Percentiles rank a stretch among this genome's conserved stretches.
phyloP scores from a whole-genome alignment of 768 basidiomycete genomes.

The Amanita inopinata region DNA sequence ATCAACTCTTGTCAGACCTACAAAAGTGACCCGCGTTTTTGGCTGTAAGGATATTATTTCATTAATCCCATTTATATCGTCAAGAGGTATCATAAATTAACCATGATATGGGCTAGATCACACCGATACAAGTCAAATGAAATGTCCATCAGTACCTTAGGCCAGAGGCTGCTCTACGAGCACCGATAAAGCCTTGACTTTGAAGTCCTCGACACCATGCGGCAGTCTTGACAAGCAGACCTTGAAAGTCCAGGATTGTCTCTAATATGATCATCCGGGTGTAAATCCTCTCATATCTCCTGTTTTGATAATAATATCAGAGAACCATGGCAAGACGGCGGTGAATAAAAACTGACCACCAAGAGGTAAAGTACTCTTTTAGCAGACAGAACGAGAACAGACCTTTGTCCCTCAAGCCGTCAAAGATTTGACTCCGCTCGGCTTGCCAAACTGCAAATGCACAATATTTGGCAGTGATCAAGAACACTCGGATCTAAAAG shows the following conservation, averaged over 20 bases:
- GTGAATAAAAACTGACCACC: constrained; percentile 52
- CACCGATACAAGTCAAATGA: not conserved
- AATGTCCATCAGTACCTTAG: constrained; percentile 18
- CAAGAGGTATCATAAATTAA: no score
- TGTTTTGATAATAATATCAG: constrained; percentile 18
- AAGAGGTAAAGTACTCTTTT: constrained; percentile 42
- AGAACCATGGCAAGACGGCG: not conserved
- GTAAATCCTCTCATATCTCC: constrained; percentile 52
- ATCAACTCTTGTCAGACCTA: constrained; percentile 35
- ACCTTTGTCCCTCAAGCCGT: constrained; percentile 39
- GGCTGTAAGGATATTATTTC: not conserved
- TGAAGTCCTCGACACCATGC: constrained; percentile 64
- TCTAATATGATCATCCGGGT: constrained; percentile 45
- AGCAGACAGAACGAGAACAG: constrained; percentile 38
- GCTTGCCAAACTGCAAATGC: constrained; percentile 70
- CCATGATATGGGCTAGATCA: no score
- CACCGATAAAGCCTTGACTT: constrained; percentile 51
- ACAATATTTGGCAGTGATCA: constrained; percentile 88
- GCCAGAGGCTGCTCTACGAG: constrained; percentile 64
- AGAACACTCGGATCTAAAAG: constrained; percentile 70
- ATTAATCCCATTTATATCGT: no score
- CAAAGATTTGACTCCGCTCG: constrained; percentile 39
- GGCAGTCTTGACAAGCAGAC: constrained; percentile 37
- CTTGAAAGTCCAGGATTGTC: constrained; percentile 52
- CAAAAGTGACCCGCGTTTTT: constrained; percentile 20